Conservation (phyloP, 345 rosid genomes). For the Aquilaria sinensis region DNA sequence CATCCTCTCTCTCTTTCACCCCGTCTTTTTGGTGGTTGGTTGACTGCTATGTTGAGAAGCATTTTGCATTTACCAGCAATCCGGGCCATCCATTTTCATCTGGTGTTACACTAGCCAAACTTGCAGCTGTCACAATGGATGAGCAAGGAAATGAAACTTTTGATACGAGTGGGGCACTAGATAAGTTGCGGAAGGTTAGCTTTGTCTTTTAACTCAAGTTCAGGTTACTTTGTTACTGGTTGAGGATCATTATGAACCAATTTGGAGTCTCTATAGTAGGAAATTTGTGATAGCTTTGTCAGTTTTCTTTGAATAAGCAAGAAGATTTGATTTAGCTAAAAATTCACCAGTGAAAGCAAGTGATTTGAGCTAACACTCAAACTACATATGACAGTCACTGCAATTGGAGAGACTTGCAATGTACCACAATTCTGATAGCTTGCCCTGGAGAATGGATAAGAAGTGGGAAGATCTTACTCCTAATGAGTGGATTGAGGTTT, state of each 20-base stretch:
- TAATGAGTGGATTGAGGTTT: constrained; percentile 91
- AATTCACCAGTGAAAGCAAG: no score
- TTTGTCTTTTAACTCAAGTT: background rate
- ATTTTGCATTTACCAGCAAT: constrained; percentile 43
- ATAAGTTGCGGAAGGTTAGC: constrained; percentile 86
- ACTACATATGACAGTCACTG: constrained; percentile 58
- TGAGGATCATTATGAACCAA: no score
- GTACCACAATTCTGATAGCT: constrained; percentile 83
- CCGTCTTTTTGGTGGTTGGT: background rate
- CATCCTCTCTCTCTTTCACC: constrained; percentile 1
- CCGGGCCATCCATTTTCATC: constrained; percentile 82
- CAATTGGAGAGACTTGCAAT: constrained; percentile 92
- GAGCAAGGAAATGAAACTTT: constrained; percentile 96
- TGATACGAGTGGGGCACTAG: constrained; percentile 96
- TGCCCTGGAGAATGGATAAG: constrained; percentile 78
- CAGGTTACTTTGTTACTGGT: background rate
- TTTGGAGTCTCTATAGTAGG: no score
- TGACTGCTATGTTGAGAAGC: constrained; percentile 1
- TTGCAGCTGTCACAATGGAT: constrained; percentile 98
- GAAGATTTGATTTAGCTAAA: no score
- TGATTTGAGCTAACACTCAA: constrained; percentile 19
- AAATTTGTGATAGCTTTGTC: no score
- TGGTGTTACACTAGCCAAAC: constrained; percentile 91
- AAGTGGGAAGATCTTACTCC: constrained; percentile 92
- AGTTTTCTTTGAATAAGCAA: no score